phyloP scores from a whole-genome alignment of 768 basidiomycete genomes.

The Erythrobasidium yunnanense region DNA sequence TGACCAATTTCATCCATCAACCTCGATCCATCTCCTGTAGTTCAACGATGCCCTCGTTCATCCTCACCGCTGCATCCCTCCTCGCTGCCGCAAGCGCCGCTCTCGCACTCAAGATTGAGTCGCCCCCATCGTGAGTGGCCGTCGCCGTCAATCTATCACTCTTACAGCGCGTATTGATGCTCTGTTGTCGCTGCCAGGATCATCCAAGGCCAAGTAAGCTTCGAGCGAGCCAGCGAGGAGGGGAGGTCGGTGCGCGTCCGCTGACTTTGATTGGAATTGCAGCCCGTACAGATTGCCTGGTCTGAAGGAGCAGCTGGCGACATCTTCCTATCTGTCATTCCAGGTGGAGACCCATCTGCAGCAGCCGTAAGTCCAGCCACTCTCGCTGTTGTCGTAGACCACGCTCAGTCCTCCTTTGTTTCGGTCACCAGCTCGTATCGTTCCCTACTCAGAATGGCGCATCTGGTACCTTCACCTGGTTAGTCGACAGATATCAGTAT shows the following conservation, averaged over 20 bases:
- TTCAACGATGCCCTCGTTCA: background rate
- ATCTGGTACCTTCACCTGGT: conserved; percentile 30
- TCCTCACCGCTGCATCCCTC: background rate
- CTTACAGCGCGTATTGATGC: background rate
- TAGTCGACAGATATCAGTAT: background rate
- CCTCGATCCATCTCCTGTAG: no score
- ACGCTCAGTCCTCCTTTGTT: conserved; percentile 19
- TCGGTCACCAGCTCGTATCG: conserved; percentile 5
- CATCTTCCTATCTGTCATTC: conserved; percentile 17
- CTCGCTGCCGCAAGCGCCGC: background rate
- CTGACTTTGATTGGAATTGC: background rate
- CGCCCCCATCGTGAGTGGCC: background rate
- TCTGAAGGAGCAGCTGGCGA: conserved; percentile 4
- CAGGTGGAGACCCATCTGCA: background rate
- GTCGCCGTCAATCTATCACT: background rate
- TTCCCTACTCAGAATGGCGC: conserved; percentile 9
- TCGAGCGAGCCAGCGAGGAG: background rate
- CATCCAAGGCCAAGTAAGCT: background rate
- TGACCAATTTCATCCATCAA: no score
- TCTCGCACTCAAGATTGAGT: background rate
- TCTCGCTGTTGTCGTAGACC: background rate
- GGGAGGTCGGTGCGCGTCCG: background rate
- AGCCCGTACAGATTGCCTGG: conserved; percentile 9
- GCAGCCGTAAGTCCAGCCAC: no score
- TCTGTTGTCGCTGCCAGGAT: no score